Evolutionary conservation across 306 rosid species (phyloP), one percentile per base, ranked within the genome.

Genomic region (Fragaria vesca): DNA sequence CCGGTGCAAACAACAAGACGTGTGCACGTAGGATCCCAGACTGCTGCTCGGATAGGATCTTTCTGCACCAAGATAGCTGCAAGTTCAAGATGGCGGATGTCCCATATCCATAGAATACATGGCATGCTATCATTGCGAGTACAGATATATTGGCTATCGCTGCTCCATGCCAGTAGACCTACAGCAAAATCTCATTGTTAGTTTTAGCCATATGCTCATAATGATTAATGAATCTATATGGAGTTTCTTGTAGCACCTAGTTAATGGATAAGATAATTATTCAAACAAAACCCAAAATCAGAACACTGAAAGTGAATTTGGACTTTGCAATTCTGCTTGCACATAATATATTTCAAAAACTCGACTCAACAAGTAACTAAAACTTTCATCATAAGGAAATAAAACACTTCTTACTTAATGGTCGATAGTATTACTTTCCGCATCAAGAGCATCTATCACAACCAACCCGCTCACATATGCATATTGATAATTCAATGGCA

Each of bases 51-150:
- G 54, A 95, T 86, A 45, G 97, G 90, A 75, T 91, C 91, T 80
- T 95, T 95, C 86, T 95, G 98, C 81, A 92, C 93, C 80, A 95
- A 76, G 84, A 92, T 91, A 62, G 98, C 90, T 5, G 93, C 79
- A 12, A 89, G 91, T 84, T 95, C 98, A 12, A 95, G 97, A 83
- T 83, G 97, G 78, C 88, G 83, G 69, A 95, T 81, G 86, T 95
- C 93, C 98, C 98, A 95, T 81, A 95, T 86, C 98, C 98, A 95
- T 24, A 95, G 90, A 61, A 85, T 81, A 54, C 92, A 89, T 32
- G 97, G 97, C 97, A 92, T 92, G 85, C 97, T 92, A 52, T 95
- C 97, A 3, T 92, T 95, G 17, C 98, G 97, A 48, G 97, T 89
- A 36, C 91, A 95, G 42, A 92, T 89, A 78, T 88, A 95, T 78